A percentile compares a stretch with the other conserved stretches of the same genome.
phyloP scores from a whole-genome alignment of 306 rosid genomes.

The Sechiopsis laciniata region DNA sequence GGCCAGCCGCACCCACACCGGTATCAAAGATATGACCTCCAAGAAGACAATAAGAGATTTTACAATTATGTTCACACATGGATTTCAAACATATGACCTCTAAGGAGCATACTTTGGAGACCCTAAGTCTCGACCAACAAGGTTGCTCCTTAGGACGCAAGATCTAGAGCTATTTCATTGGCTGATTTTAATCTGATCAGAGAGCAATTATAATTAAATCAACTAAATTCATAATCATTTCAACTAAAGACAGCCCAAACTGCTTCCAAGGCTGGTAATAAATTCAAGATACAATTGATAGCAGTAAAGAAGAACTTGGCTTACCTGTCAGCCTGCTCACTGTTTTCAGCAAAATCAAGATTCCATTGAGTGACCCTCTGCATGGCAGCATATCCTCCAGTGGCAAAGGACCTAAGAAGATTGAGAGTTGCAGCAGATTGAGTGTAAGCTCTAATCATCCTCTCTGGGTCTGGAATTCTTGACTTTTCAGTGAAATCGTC shows the following conservation, averaged over 20 bases:
- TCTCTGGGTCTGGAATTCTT: conserved; percentile 62
- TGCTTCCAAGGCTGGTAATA: neutral
- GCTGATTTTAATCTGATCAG: conserved; percentile 12
- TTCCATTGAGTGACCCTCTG: conserved; percentile 75
- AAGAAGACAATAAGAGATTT: no score
- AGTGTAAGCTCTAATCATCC: conserved; percentile 64
- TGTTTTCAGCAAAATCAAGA: conserved; percentile 63
- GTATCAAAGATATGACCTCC: no score
- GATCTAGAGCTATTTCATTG: neutral
- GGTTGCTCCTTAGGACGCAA: no score
- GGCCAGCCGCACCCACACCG: no score
- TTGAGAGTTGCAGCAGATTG: conserved; percentile 70
- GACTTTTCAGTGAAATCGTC: conserved; percentile 52
- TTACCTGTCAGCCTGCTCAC: conserved; percentile 72
- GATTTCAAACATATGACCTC: no score
- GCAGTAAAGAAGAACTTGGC: conserved; percentile 1
- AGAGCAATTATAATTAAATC: neutral
- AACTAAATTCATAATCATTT: neutral
- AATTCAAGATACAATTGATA: neutral
- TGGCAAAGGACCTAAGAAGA: conserved; percentile 63
- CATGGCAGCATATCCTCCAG: conserved; percentile 80
- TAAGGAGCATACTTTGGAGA: no score
- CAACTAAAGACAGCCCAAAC: neutral
- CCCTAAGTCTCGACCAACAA: no score
- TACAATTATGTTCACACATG: no score